phyloP scores from a whole-genome alignment of 805 yeast species.

The Ascoidea rubescens region DNA sequence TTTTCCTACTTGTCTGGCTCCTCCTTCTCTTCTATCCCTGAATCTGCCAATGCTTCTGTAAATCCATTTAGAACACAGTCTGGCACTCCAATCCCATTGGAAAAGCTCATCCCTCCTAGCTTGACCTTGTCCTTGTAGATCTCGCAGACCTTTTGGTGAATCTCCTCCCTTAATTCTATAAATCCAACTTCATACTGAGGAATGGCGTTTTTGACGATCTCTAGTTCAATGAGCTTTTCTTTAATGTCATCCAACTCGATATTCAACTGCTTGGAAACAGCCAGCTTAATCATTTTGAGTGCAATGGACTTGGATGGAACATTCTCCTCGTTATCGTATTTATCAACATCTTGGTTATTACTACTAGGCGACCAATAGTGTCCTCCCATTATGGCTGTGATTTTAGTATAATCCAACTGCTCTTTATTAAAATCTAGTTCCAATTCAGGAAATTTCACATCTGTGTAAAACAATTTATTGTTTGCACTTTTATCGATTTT shows the following conservation, averaged over 20 bases:
- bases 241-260: conserved; percentile 18
- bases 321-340: background rate
- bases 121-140: conserved; percentile 29
- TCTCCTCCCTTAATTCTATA: conserved; percentile 24
- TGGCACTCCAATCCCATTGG: conserved; percentile 79
- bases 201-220: conserved; percentile 42
- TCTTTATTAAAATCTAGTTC: conserved; percentile 1
- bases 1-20: background rate
- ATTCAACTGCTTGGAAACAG: conserved; percentile 25
- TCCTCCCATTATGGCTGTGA: conserved; percentile 91
- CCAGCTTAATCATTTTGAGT: conserved; percentile 19
- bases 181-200: conserved; percentile 77
- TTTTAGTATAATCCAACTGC: conserved; percentile 37
- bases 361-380: conserved; percentile 31
- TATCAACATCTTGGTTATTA: background rate
- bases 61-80: conserved; percentile 63
- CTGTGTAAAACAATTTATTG: background rate
- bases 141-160: conserved; percentile 19
- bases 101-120: conserved; percentile 70
- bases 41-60: conserved; percentile 30
- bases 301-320: conserved; percentile 13
- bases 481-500: background rate
- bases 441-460: conserved; percentile 3
- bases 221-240: conserved; percentile 21
- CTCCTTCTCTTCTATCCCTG: background rate